Conservation (phyloP, 345 rosid genomes). For the Eucalyptus regnans region DNA sequence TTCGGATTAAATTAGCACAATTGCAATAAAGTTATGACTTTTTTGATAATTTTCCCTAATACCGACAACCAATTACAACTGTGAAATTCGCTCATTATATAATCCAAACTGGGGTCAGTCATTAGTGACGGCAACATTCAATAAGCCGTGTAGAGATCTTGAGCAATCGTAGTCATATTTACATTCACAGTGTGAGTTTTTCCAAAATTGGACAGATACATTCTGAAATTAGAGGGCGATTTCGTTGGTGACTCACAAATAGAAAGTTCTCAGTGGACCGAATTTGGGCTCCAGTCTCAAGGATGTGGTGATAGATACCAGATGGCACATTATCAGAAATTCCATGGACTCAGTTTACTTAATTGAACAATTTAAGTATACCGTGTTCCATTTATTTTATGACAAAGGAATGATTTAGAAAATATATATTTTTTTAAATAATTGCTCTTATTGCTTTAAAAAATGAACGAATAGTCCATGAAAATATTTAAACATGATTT, state of each 20-base stretch:
- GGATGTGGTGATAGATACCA: neutral
- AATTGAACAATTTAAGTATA: neutral
- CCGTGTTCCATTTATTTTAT: no score
- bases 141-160: neutral
- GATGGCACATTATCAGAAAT: neutral
- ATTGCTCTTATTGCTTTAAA: fast-evolving
- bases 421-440: neutral
- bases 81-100: no score
- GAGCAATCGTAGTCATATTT: neutral
- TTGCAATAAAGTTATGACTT: no score
- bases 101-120: neutral
- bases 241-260: neutral
- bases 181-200: neutral
- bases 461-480: neutral
- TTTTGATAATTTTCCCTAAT: no score
- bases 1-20: fast-evolving
- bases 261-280: neutral
- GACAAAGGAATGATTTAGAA: neutral
- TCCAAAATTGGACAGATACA: neutral
- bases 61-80: no score
- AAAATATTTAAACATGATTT: neutral
- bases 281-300: neutral
- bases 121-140: neutral
- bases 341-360: neutral
- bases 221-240: neutral